phyloP scores from a whole-genome alignment of 139 green algal genomes.

The Chlamydomonas sp. region DNA sequence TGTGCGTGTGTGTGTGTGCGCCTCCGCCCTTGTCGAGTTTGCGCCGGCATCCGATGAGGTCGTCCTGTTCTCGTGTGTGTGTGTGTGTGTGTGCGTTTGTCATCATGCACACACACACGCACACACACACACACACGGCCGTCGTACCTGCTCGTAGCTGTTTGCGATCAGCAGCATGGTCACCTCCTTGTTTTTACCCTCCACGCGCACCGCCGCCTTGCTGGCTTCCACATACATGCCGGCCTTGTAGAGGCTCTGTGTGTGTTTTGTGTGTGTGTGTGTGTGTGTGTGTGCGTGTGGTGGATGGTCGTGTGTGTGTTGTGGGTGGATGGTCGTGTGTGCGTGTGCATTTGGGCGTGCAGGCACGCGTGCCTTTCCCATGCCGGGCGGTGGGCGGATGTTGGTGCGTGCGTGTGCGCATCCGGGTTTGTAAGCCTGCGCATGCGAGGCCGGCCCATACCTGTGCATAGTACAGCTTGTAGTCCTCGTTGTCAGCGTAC shows the following conservation, averaged over 20 bases:
- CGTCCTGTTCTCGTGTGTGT: too few relatives aligned
- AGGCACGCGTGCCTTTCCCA: neutral
- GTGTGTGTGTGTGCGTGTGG: neutral
- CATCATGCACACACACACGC: too few relatives aligned
- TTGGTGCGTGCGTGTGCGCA: too few relatives aligned
- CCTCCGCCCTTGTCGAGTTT: too few relatives aligned
- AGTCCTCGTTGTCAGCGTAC: constrained; percentile 50
- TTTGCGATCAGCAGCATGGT: constrained; percentile 58
- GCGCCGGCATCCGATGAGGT: too few relatives aligned
- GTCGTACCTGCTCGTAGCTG: constrained; percentile 60
- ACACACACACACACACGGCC: too few relatives aligned
- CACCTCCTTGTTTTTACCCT: constrained; percentile 32
- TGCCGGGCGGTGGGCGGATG: neutral
- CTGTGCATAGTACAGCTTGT: constrained; percentile 64
- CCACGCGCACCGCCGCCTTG: constrained; percentile 40
- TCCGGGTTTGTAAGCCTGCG: too few relatives aligned
- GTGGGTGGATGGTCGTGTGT: neutral
- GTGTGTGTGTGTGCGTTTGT: too few relatives aligned
- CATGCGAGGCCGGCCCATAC: too few relatives aligned
- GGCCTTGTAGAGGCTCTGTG: constrained; percentile 21
- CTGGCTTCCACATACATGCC: constrained; percentile 46
- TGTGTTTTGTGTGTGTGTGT: neutral
- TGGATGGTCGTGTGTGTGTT: constrained; percentile 1
- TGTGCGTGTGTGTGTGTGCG: too few relatives aligned
- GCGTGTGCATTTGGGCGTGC: neutral